These are phyloP conservation scores for Diaporthe destruens DNA, from an alignment of 2,329 filamentous ascomycete species.

Conservation along the genomic window DNA sequence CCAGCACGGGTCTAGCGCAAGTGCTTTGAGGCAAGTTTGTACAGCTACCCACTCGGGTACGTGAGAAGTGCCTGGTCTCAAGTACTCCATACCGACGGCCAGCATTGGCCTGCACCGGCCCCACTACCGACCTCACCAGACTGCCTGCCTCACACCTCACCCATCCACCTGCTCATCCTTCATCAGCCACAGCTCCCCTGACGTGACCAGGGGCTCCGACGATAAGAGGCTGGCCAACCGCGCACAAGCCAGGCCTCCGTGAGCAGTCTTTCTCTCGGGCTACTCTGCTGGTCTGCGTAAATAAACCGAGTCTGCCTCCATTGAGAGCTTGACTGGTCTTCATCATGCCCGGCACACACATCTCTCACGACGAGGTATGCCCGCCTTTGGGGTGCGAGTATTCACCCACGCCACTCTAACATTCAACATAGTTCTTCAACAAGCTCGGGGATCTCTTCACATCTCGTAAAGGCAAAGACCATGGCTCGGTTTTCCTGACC, in stretches of 20 bases:
- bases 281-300: background rate
- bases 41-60: background rate
- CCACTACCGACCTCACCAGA: slow-evolving; percentile 7
- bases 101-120: background rate
- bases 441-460: slow-evolving; percentile 77
- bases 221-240: background rate
- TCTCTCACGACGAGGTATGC: slow-evolving; percentile 57
- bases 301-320: background rate
- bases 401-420: slow-evolving; percentile 38
- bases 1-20: background rate
- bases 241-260: background rate
- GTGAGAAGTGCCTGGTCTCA: background rate
- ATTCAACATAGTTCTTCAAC: slow-evolving; percentile 75
- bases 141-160: background rate
- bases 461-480: slow-evolving; percentile 74
- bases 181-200: background rate
- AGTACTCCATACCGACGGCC: background rate
- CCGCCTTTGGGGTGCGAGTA: background rate
- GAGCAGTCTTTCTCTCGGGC: background rate
- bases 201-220: background rate
- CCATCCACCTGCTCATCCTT: too few relatives aligned
- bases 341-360: slow-evolving; percentile 48
- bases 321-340: slow-evolving; percentile 9
- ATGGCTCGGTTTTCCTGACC: slow-evolving; percentile 79
- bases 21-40: background rate